Conservation (phyloP, 257 asterid genomes). For the Plantago ovata region DNA sequence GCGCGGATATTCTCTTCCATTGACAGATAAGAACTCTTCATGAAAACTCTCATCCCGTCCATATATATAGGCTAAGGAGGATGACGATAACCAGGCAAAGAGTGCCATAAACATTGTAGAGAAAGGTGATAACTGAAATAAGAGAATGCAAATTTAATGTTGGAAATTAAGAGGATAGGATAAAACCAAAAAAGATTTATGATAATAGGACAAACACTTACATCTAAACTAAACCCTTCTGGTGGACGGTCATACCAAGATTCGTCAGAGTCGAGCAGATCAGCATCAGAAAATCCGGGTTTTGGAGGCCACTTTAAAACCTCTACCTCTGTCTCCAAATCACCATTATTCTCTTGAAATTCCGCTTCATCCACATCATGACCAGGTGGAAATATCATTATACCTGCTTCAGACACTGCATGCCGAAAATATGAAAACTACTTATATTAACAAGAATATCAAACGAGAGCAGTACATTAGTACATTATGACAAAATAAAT, state of each 20-base stretch:
- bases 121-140: slow-evolving; percentile 80
- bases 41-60: slow-evolving; percentile 67
- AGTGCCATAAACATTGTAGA: slow-evolving; percentile 78
- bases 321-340: slow-evolving; percentile 38
- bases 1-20: slow-evolving; percentile 81
- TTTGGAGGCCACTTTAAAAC: slow-evolving; percentile 71
- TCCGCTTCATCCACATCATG: slow-evolving; percentile 35
- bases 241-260: slow-evolving; percentile 86
- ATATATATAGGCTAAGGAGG: slow-evolving; percentile 84
- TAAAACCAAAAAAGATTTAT: slow-evolving; percentile 4
- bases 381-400: slow-evolving; percentile 53
- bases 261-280: slow-evolving; percentile 63
- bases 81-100: slow-evolving; percentile 82
- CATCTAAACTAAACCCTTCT: slow-evolving; percentile 59
- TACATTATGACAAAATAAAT: slow-evolving; percentile 9
- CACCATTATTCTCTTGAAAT: slow-evolving; percentile 34
- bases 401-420: slow-evolving; percentile 78
- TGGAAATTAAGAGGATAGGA: slow-evolving; percentile 9
- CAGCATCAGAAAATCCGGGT: slow-evolving; percentile 48
- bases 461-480: no score
- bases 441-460: slow-evolving; percentile 20
- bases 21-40: slow-evolving; percentile 62
- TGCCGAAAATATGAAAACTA: slow-evolving; percentile 25
- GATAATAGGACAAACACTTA: slow-evolving; percentile 35
- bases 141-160: slow-evolving; percentile 13